Evolutionary conservation across 2,329 filamentous ascomycete species (phyloP), one percentile per base, ranked within the genome.

Genomic region (Acarospora socialis): DNA sequence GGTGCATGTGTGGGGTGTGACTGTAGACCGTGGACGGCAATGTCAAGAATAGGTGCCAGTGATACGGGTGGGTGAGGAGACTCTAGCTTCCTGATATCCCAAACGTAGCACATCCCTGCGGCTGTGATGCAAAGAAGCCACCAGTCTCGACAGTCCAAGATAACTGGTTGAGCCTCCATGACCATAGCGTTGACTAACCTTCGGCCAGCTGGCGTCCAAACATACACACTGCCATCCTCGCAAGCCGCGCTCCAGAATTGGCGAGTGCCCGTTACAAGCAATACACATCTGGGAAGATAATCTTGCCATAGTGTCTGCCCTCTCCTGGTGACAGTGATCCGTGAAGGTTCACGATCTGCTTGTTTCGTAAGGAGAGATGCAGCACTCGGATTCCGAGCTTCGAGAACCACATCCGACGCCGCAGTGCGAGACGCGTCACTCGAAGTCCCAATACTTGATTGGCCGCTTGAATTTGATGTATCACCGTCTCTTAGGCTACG

Each of bases 161-260:
- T 90, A 19, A 95, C 86, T 1, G 90, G 82, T 46, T 95, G 86
- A 2, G 87, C 77, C 57, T 98, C 90, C 10, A 95, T 61, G 4
- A 94, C 70, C 42, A 94, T 67, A 4, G 86, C 76, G 47, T 82
- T 93, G 34, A 92, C 64, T 14, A 93, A 63, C 32, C 92, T 73
- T 39, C 92, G 73, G 8, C 90, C 90, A 9, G 86, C 83, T 2
- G 87, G 83, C 1, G 86, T 87, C 86, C 90, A 98, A 6, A 82
- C 70, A 49, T 93, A 82, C 5, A 98, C 53, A 12, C 77, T 82
- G 10, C 84, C 90, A 49, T 95, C 90, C 52, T 98, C 90, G 47
- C 86, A 94, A 7, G 81, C 86, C 10, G 79, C 87, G 0, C 81
- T 79, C 81, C 90, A 98, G 50, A 95, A 86, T 43, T 80, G 75